Conservation (phyloP, 495 filamentous ascomycete genomes). For the Podospora fimiseda region DNA sequence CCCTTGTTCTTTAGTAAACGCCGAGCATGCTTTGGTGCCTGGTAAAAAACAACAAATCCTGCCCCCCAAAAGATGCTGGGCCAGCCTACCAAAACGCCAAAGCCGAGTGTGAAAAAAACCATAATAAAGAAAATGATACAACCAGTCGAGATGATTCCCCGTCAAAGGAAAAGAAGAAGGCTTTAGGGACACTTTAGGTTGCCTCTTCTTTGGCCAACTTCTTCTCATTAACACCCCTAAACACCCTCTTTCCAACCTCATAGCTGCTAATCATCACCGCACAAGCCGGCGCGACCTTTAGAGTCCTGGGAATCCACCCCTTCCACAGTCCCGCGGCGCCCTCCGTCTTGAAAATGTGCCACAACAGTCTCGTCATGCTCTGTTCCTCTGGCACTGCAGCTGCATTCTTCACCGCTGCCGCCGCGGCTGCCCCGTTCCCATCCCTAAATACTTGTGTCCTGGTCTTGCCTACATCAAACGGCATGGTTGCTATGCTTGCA, state of each 20-base stretch:
- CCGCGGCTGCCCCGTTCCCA: not conserved
- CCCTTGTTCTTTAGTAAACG: too few relatives aligned
- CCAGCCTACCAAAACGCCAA: too few relatives aligned
- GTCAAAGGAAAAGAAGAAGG: not conserved
- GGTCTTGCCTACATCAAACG: conserved; percentile 97
- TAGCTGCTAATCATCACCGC: conserved; percentile 99
- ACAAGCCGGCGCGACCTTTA: conserved; percentile 94
- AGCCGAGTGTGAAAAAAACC: too few relatives aligned
- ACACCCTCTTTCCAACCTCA: conserved; percentile 88
- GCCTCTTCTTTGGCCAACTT: conserved; percentile 1
- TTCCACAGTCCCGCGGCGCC: conserved; percentile 75
- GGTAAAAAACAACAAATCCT: too few relatives aligned
- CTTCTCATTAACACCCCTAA: conserved; percentile 66
- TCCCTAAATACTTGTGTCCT: conserved; percentile 74
- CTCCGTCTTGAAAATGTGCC: conserved; percentile 82
- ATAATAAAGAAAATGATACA: too few relatives aligned
- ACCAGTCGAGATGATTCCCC: too few relatives aligned
- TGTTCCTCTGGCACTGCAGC: conserved; percentile 59
- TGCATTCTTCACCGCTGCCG: conserved; percentile 16
- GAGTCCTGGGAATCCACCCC: conserved; percentile 81
- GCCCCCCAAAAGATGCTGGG: too few relatives aligned
- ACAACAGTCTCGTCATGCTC: conserved; percentile 69
- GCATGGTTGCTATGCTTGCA: conserved; percentile 85
- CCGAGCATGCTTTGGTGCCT: too few relatives aligned
- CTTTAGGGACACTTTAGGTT: not conserved